A percentile compares a stretch with the other conserved stretches of the same genome.
Conservation (phyloP, 805 yeast genomes). For the Kodamaea restingae region DNA sequence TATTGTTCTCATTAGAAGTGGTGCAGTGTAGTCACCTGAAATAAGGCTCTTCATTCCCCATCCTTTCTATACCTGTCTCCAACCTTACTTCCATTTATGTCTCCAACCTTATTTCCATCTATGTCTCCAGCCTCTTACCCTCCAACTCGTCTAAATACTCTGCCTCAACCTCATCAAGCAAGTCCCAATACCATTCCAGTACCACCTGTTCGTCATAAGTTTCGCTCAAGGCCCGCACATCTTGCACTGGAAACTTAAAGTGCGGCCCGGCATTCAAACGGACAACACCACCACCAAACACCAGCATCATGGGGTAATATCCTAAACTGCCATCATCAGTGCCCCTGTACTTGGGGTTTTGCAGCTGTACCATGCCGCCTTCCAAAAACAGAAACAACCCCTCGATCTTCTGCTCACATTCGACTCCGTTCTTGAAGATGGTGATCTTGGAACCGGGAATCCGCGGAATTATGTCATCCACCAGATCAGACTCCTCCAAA, state of each 20-base stretch:
- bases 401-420: slow-evolving; percentile 61
- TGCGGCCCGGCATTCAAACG: slow-evolving; percentile 66
- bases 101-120: not conserved
- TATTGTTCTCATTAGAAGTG: too few species aligned
- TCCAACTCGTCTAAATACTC: slow-evolving; percentile 44
- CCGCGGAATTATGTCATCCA: slow-evolving; percentile 29
- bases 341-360: slow-evolving; percentile 34
- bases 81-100: too few species aligned
- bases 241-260: slow-evolving; percentile 37
- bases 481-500: slow-evolving; percentile 17
- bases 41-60: too few species aligned
- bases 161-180: slow-evolving; percentile 78
- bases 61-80: too few species aligned
- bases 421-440: slow-evolving; percentile 74
- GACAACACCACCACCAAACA: slow-evolving; percentile 75
- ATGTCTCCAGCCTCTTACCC: not conserved
- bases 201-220: slow-evolving; percentile 67
- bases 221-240: slow-evolving; percentile 50
- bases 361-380: slow-evolving; percentile 29
- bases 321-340: slow-evolving; percentile 85
- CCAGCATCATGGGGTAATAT: slow-evolving; percentile 86
- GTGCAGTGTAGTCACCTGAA: too few species aligned
- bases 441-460: slow-evolving; percentile 57
- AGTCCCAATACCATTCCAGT: slow-evolving; percentile 79
- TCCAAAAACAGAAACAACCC: slow-evolving; percentile 65